Evolutionary conservation across 306 rosid species (phyloP), one percentile per base, ranked within the genome.

Genomic region (Biancaea sappan): DNA sequence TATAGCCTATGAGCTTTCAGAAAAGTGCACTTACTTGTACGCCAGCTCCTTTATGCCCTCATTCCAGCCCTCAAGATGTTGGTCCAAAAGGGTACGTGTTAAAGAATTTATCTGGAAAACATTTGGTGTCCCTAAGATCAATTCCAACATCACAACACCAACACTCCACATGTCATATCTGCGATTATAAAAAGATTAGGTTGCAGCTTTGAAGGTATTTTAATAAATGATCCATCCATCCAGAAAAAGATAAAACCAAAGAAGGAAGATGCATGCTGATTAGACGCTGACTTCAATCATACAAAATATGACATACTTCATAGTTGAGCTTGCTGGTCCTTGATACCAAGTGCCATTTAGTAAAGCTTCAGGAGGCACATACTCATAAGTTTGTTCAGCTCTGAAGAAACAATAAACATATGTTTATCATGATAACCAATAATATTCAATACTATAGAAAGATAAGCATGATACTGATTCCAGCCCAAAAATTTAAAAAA

Each of bases 91-190:
- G 72, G 86, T 81, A 29, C 83, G 90, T 35, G 97, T 94, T 66
- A 86, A 77, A 76, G 87, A 80, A 81, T 85, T 83, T 65, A 94
- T 90, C 80, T 88, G 96, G 76, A 91, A 94, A 74, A 85, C 92
- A 81, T 88, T 80, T 41, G 97, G 94, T 19, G 97, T 88, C 70
- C 98, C 98, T 75, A 94, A 65, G 78, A 88, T 82, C 84, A 94
- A 80, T 82, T 94, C 98, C 84, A 94, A 77, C 85, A 94, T 89
- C 84, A 94, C 94, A 79, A 94, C 91, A 79, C 98, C 97, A 60
- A 88, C 93, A 32, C 97, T 94, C 98, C 97, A 94, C 93, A 91
- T 91, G 85, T 94, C 97, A 81, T 90, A 94, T 85, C 98, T 90
- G 94, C 63, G 8, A 60, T 18, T 51, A 79, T 38, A 57, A 38